phyloP scores from a whole-genome alignment of 768 basidiomycete species.

The Termitomyces sp. region DNA sequence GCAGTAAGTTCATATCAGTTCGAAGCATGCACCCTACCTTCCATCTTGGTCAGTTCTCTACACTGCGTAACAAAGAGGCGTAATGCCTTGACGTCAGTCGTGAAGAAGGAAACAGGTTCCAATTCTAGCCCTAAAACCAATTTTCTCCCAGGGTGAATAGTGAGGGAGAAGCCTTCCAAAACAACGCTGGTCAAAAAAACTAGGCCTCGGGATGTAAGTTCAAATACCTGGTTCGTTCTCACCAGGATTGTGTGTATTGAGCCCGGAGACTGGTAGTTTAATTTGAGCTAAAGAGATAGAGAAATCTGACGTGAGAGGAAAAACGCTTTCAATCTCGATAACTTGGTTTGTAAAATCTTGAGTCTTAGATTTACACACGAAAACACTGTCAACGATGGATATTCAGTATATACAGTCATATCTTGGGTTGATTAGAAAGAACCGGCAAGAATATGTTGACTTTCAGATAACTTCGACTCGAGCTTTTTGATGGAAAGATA shows the following conservation, averaged over 20 bases:
- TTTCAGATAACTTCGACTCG: background rate
- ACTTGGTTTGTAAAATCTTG: constrained; percentile 21
- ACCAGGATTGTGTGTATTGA: constrained; percentile 14
- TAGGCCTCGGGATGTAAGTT: too few species aligned
- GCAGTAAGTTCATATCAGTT: constrained; percentile 16
- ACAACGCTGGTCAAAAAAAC: background rate
- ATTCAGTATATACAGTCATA: background rate
- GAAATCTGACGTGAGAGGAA: constrained; percentile 54
- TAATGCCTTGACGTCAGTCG: constrained; percentile 42
- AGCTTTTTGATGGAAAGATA: background rate
- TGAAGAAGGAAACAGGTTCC: constrained; percentile 36
- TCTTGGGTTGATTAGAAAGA: background rate
- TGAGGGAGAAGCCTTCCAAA: constrained; percentile 47
- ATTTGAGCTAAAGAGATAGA: constrained; percentile 53
- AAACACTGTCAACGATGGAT: constrained; percentile 29
- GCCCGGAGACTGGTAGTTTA: constrained; percentile 30
- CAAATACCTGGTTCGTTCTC: background rate
- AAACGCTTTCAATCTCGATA: constrained; percentile 40
- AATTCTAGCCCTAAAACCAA: constrained; percentile 9
- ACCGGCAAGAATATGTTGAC: background rate
- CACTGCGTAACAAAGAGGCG: constrained; percentile 46
- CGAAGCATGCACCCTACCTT: constrained; percentile 27
- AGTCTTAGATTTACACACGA: constrained; percentile 37
- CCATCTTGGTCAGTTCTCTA: constrained; percentile 46
- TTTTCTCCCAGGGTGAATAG: constrained; percentile 40